Evolutionary conservation across 192 early-diverging fungal species (phyloP).

Genomic region (Dispira simplex): DNA sequence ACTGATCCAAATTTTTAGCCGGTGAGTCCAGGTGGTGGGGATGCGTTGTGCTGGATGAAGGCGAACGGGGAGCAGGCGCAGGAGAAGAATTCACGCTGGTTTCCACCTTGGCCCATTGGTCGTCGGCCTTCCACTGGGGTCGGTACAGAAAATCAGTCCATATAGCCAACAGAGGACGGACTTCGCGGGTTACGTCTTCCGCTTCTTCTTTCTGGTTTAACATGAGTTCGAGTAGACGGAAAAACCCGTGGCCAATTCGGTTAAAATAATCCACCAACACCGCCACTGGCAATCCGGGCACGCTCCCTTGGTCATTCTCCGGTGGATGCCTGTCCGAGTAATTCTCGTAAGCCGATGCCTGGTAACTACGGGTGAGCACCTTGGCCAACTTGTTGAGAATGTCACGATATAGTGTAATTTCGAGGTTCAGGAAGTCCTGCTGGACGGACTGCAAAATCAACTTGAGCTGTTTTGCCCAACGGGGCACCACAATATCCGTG

Average conservation of each 20-base stretch:
- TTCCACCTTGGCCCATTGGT: constrained; percentile 6
- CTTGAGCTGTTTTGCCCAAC: constrained; percentile 24
- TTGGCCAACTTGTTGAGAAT: constrained; percentile 22
- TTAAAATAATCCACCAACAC: background rate
- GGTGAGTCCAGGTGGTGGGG: background rate
- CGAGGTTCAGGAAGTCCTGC: constrained; percentile 27
- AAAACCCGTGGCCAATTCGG: background rate
- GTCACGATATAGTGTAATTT: constrained; percentile 29
- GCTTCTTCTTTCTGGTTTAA: constrained; percentile 6
- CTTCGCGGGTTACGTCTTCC: constrained; percentile 7
- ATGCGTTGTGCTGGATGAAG: background rate
- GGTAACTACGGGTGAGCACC: constrained; percentile 17
- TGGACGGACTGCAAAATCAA: constrained; percentile 21
- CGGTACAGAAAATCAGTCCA: constrained; percentile 8
- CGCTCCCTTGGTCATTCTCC: background rate
- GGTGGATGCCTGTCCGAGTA: background rate
- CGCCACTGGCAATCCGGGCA: background rate
- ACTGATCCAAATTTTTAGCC: background rate
- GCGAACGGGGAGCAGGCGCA: background rate
- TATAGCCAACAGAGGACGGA: background rate
- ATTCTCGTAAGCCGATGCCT: constrained; percentile 9
- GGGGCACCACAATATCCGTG: constrained; percentile 19
- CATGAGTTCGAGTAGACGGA: constrained; percentile 4
- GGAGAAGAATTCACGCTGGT: background rate
- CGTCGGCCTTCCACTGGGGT: constrained; percentile 4